Evolutionary conservation across 768 basidiomycete species (phyloP).

Genomic region (Lactarius pseudohatsudake): DNA sequence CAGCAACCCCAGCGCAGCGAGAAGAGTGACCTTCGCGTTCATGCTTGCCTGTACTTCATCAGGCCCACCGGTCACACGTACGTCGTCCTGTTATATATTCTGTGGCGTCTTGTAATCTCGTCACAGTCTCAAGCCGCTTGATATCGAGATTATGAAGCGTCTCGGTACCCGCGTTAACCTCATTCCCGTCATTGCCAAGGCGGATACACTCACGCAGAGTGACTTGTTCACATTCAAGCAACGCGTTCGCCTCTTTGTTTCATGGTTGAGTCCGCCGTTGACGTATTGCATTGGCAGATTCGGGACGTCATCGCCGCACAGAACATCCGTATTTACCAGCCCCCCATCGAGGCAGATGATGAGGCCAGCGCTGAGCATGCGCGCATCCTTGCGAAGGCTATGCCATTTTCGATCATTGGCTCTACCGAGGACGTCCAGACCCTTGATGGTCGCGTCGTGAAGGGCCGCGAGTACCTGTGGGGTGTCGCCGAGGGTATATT

Average conservation of each 20-base stretch:
- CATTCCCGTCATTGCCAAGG: slow-evolving; percentile 96
- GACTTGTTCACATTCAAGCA: slow-evolving; percentile 92
- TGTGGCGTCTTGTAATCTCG: slow-evolving; percentile 6
- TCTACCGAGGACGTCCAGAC: slow-evolving; percentile 94
- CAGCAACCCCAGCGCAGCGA: slow-evolving; percentile 95
- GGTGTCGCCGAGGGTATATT: slow-evolving; percentile 95
- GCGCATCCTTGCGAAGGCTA: slow-evolving; percentile 81
- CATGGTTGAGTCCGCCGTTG: slow-evolving; percentile 19
- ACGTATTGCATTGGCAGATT: slow-evolving; percentile 47
- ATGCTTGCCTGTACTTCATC: slow-evolving; percentile 97
- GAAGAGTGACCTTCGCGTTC: slow-evolving; percentile 93
- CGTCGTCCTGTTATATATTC: slow-evolving; percentile 37
- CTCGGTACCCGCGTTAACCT: slow-evolving; percentile 97
- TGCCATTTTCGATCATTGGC: slow-evolving; percentile 99
- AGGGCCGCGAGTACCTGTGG: slow-evolving; percentile 98
- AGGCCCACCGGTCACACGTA: slow-evolving; percentile 95
- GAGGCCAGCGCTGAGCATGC: slow-evolving; percentile 88
- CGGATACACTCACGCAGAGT: slow-evolving; percentile 94
- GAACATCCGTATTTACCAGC: slow-evolving; percentile 92
- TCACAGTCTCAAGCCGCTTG: slow-evolving; percentile 86
- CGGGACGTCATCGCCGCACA: slow-evolving; percentile 90
- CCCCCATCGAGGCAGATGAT: slow-evolving; percentile 87
- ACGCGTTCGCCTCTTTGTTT: slow-evolving; percentile 54
- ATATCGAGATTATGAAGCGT: slow-evolving; percentile 99
- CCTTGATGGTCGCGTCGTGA: slow-evolving; percentile 86